Conservation (phyloP, 2,329 filamentous ascomycete species). For the Aureobasidium pullulans region DNA sequence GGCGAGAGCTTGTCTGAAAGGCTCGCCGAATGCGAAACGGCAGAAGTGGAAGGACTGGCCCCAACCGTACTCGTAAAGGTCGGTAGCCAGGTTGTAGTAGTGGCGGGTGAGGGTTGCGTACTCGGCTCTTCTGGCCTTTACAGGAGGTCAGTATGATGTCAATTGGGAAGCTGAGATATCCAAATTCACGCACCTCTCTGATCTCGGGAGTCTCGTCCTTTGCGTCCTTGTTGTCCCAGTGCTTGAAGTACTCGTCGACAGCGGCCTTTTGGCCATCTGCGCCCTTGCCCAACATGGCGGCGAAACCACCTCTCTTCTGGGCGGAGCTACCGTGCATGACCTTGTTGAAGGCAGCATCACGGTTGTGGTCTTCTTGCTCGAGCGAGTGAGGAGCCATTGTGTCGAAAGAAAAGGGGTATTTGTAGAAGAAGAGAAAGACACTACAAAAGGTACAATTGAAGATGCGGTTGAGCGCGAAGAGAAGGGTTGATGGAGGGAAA, state of each 20-base stretch:
- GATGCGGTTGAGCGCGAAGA: slow-evolving; percentile 11
- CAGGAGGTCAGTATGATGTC: background rate
- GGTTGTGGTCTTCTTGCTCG: slow-evolving; percentile 32
- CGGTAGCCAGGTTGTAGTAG: slow-evolving; percentile 43
- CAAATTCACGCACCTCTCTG: slow-evolving; percentile 49
- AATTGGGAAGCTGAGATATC: background rate
- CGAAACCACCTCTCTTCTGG: slow-evolving; percentile 71
- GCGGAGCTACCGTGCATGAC: slow-evolving; percentile 66
- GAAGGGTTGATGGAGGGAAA: slow-evolving; percentile 3
- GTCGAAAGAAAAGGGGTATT: background rate
- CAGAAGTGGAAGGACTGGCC: slow-evolving; percentile 96
- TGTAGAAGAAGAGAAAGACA: slow-evolving; percentile 4
- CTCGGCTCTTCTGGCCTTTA: slow-evolving; percentile 56
- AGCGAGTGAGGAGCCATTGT: slow-evolving; percentile 27
- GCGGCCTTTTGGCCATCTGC: slow-evolving; percentile 69
- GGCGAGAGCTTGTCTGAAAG: slow-evolving; percentile 84
- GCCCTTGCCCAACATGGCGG: slow-evolving; percentile 82
- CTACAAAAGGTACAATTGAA: slow-evolving; percentile 9
- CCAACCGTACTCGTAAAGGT: slow-evolving; percentile 86
- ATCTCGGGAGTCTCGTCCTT: slow-evolving; percentile 75
- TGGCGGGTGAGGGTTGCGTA: slow-evolving; percentile 92
- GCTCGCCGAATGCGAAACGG: slow-evolving; percentile 79
- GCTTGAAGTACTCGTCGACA: slow-evolving; percentile 90
- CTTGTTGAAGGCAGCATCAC: slow-evolving; percentile 71
- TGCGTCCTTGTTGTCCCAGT: slow-evolving; percentile 80